Conservation (phyloP, 306 rosid genomes). For the Cicer judaicum region DNA sequence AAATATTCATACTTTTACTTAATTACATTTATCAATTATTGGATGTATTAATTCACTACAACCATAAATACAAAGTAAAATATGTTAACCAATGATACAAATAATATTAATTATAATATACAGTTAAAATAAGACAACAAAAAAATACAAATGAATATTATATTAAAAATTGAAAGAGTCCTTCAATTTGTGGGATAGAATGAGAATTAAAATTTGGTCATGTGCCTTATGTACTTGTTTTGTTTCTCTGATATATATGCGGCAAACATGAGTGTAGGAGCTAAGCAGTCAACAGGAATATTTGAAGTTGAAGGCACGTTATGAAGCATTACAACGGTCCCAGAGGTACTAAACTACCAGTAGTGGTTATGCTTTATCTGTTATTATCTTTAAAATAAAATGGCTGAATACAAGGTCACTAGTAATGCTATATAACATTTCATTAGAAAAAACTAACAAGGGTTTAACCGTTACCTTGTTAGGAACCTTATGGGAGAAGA, state of each 20-base stretch:
- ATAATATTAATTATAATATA: too few species aligned
- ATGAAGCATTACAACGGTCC: constrained; percentile 79
- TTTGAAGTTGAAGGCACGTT: constrained; percentile 95
- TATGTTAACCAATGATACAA: too few species aligned
- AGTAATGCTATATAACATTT: neutral
- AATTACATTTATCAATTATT: too few species aligned
- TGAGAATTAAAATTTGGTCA: neutral
- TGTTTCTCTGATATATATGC: neutral
- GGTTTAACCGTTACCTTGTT: neutral
- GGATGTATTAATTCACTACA: too few species aligned
- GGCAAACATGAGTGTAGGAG: constrained; percentile 55
- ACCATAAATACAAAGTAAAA: too few species aligned
- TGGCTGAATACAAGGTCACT: neutral
- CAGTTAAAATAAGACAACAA: too few species aligned
- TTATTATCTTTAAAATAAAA: neutral
- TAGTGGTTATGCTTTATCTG: constrained; percentile 26
- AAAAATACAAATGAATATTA: too few species aligned
- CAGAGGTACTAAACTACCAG: constrained; percentile 55
- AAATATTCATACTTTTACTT: too few species aligned
- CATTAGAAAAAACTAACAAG: too few species aligned
- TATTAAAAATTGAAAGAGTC: too few species aligned
- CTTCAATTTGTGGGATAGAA: neutral
- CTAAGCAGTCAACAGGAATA: constrained; percentile 98
- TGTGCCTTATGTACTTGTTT: neutral
- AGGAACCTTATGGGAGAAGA: constrained; percentile 98